phyloP scores from a whole-genome alignment of 129 eudicot genomes.

The Tagetes patula region DNA sequence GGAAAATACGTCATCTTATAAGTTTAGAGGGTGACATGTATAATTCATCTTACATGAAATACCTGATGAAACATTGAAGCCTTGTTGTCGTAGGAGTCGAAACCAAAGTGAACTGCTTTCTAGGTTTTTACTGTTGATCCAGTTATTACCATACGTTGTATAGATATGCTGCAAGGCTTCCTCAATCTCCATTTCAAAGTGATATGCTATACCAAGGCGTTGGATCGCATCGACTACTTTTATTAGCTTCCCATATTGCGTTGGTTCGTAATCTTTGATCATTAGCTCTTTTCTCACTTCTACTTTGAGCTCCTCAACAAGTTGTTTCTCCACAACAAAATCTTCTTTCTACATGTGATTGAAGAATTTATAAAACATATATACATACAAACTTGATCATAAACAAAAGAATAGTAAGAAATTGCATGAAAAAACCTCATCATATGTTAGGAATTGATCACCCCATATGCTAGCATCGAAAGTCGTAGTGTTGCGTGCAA shows the following conservation, averaged over 20 bases:
- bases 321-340: constrained; percentile 5
- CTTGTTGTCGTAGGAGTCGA: constrained; percentile 41
- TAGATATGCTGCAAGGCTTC: neutral
- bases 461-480: constrained; percentile 48
- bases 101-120: constrained; percentile 31
- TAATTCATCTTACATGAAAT: neutral
- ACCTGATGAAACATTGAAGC: constrained; percentile 26
- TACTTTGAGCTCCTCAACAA: constrained; percentile 22
- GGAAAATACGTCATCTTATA: no score
- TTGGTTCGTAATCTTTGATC: neutral
- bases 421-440: constrained; percentile 2
- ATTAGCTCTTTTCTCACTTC: constrained; percentile 18
- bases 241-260: constrained; percentile 15
- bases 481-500: constrained; percentile 30
- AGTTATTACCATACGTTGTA: neutral
- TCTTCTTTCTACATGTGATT: neutral
- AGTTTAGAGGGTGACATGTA: no score
- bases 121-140: constrained; percentile 14
- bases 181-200: constrained; percentile 33
- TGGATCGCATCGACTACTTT: constrained; percentile 33
- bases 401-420: neutral
- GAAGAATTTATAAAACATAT: neutral
- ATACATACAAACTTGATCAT: no score
- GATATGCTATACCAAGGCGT: constrained; percentile 45
- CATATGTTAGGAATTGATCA: constrained; percentile 23